Conservation (phyloP, 176 grass and related monocot species). For the Musa schizocarpa region DNA sequence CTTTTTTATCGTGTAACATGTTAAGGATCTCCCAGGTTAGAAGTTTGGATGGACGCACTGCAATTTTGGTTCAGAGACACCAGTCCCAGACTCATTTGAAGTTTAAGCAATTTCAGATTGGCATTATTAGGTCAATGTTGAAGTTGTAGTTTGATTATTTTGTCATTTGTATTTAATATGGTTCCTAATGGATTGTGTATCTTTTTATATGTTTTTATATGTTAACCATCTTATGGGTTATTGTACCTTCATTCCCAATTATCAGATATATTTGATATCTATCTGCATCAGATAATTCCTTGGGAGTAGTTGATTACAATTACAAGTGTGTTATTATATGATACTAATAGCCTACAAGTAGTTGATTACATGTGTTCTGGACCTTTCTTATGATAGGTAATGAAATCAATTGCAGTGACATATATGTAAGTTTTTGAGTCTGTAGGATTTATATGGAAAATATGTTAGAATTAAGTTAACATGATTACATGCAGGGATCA, state of each 20-base stretch:
- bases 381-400: no score
- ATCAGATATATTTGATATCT: neutral
- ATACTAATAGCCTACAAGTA: no score
- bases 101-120: neutral
- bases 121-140: neutral
- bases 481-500: no score
- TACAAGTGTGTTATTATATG: no score
- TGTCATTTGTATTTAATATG: neutral
- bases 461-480: no score
- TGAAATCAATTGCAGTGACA: no score
- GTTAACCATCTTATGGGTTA: no score
- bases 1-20: neutral
- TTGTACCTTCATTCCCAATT: neutral
- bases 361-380: no score
- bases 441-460: no score
- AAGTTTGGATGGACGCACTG: neutral
- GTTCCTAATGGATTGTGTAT: neutral
- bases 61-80: neutral
- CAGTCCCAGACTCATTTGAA: neutral
- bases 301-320: no score
- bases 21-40: neutral
- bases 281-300: neutral
- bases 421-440: no score
- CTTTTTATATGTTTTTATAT: neutral
- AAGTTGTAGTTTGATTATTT: neutral